Conservation (phyloP, 805 yeast genomes). For the Millerozyma acaciae region DNA sequence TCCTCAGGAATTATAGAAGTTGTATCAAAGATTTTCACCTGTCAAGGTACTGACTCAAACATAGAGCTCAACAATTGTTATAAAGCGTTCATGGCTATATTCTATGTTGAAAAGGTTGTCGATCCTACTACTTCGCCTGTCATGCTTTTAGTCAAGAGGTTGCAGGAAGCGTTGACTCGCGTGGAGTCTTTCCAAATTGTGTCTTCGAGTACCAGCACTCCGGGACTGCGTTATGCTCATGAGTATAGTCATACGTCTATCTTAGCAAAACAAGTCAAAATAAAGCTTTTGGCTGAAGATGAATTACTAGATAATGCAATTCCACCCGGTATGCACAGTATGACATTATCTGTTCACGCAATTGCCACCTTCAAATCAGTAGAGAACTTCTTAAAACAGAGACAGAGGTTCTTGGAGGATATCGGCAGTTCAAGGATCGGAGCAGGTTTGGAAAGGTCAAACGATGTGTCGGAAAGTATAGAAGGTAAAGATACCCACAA, state of each 20-base stretch:
- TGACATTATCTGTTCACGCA: slow-evolving; percentile 53
- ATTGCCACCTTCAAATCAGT: slow-evolving; percentile 57
- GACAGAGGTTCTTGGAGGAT: slow-evolving; percentile 31
- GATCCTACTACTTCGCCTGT: slow-evolving; percentile 29
- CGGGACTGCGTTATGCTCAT: slow-evolving; percentile 6
- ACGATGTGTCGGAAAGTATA: slow-evolving; percentile 11
- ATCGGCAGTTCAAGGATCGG: slow-evolving; percentile 11
- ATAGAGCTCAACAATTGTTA: slow-evolving; percentile 32
- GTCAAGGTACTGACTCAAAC: slow-evolving; percentile 15
- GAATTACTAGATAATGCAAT: slow-evolving; percentile 10
- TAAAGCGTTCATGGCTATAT: slow-evolving; percentile 42
- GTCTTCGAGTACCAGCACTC: slow-evolving; percentile 25
- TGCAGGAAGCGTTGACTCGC: slow-evolving; percentile 73
- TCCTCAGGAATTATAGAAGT: slow-evolving; percentile 60
- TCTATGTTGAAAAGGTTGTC: slow-evolving; percentile 22
- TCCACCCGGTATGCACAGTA: slow-evolving; percentile 21
- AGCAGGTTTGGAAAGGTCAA: too few species aligned
- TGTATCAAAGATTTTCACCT: slow-evolving; percentile 33
- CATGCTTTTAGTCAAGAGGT: slow-evolving; percentile 46
- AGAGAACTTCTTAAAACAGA: slow-evolving; percentile 42
- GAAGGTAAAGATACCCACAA: slow-evolving; percentile 12
- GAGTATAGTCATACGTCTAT: slow-evolving; percentile 46
- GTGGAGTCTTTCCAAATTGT: slow-evolving; percentile 68
- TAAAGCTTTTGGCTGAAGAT: slow-evolving; percentile 41
- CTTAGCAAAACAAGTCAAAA: slow-evolving; percentile 67